These are phyloP conservation scores for Rubus parviflorus DNA, from an alignment of 306 rosid species.

Conservation along the genomic window DNA sequence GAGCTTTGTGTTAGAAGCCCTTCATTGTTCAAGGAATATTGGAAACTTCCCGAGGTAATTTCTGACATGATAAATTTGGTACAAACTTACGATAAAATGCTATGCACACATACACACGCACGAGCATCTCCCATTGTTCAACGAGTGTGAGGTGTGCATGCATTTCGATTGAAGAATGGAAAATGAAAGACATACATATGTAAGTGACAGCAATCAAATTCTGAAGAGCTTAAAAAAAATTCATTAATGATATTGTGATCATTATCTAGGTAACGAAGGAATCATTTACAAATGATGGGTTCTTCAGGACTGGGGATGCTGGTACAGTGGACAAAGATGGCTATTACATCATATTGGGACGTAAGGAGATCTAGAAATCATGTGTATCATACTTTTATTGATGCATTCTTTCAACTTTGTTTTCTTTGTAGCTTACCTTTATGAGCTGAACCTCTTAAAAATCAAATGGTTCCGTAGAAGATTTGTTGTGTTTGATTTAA, in stretches of 20 bases:
- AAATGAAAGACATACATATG: neutral
- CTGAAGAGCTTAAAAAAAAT: neutral
- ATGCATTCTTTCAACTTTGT: neutral
- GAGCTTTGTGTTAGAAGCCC: constrained; percentile 85
- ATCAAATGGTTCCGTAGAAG: neutral
- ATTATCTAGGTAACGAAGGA: constrained; percentile 60
- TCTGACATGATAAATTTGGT: constrained; percentile 10
- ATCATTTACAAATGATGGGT: constrained; percentile 79
- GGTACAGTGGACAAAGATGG: constrained; percentile 79
- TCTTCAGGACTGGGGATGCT: constrained; percentile 95
- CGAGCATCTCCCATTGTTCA: neutral
- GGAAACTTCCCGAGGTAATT: constrained; percentile 86
- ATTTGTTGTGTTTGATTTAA: neutral
- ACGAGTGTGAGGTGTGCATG: neutral
- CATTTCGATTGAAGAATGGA: neutral
- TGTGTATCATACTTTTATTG: constrained; percentile 4
- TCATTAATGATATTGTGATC: neutral
- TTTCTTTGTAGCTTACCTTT: neutral
- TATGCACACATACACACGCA: neutral
- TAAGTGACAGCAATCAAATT: neutral
- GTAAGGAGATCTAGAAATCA: constrained; percentile 54
- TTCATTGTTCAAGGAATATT: constrained; percentile 80
- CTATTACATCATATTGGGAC: constrained; percentile 80
- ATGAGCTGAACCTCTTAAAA: neutral
- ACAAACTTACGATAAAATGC: neutral